Conservation (phyloP, 306 rosid species). For the Trichosanthes truncata region DNA sequence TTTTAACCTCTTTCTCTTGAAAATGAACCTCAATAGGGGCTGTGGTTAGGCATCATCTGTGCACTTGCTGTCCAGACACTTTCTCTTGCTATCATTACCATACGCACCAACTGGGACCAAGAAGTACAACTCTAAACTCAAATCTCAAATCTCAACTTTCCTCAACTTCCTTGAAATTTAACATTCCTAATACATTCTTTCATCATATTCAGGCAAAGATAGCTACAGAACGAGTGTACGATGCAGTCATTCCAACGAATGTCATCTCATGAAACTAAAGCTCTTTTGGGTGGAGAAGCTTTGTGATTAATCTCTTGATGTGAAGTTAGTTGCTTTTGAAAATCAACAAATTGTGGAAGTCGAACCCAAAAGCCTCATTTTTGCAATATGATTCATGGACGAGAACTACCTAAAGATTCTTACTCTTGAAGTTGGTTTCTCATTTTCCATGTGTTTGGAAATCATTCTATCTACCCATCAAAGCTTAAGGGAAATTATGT, state of each 20-base stretch:
- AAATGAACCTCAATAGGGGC: slow-evolving; percentile 30
- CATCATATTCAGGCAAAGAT: slow-evolving; percentile 27
- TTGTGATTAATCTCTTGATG: not conserved
- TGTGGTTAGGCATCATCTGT: slow-evolving; percentile 63
- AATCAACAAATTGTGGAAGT: not conserved
- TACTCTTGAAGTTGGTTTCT: not conserved
- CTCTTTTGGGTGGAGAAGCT: not conserved
- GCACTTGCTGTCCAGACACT: slow-evolving; percentile 52
- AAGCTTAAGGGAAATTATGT: not conserved
- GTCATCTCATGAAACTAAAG: slow-evolving; percentile 13
- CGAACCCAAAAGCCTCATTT: not conserved
- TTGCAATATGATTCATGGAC: not conserved
- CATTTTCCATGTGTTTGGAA: not conserved
- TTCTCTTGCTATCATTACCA: slow-evolving; percentile 30
- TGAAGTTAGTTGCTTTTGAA: not conserved
- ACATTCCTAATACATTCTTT: not conserved
- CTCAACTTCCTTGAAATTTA: not conserved
- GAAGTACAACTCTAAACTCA: slow-evolving; percentile 24
- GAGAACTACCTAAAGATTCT: not conserved
- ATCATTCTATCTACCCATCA: not conserved
- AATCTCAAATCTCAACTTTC: not conserved
- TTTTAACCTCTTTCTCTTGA: not conserved
- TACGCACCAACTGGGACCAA: slow-evolving; percentile 55
- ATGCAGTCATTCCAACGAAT: slow-evolving; percentile 21
- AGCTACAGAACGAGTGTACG: slow-evolving; percentile 48